Conservation (phyloP, 192 early-diverging fungal genomes). For the Spinellus fusiger region DNA sequence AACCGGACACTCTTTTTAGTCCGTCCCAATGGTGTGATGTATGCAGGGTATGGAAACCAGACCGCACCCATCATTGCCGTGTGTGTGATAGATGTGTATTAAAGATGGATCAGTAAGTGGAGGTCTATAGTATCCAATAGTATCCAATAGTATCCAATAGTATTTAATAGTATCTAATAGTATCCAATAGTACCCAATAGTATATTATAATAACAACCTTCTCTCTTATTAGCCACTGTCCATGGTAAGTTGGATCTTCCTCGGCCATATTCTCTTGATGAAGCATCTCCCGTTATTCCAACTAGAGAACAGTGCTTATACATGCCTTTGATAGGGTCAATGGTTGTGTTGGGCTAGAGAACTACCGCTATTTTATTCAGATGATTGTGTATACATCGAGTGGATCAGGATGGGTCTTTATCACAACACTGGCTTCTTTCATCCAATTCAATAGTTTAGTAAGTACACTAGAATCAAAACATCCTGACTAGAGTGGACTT, state of each 20-base stretch:
- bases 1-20: background rate
- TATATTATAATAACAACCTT: too few species aligned
- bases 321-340: constrained; percentile 34
- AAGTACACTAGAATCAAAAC: background rate
- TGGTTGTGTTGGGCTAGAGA: constrained; percentile 44
- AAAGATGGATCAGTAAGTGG: constrained; percentile 49
- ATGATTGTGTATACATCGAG: constrained; percentile 29
- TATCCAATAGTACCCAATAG: background rate
- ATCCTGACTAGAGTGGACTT: background rate
- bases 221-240: constrained; percentile 29
- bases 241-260: constrained; percentile 25
- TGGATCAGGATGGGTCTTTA: constrained; percentile 14
- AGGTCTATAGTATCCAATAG: background rate
- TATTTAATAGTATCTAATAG: background rate
- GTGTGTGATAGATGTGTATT: constrained; percentile 45
- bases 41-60: constrained; percentile 44
- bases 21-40: constrained; percentile 29
- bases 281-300: background rate
- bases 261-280: background rate
- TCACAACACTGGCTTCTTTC: constrained; percentile 21
- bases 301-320: background rate
- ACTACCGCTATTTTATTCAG: constrained; percentile 33
- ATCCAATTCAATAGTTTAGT: constrained; percentile 10
- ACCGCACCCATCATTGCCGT: constrained; percentile 49
- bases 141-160: background rate